Base-by-base conservation (phyloP, 2,329 filamentous ascomycete genomes). In the Diaporthe batatas region DNA sequence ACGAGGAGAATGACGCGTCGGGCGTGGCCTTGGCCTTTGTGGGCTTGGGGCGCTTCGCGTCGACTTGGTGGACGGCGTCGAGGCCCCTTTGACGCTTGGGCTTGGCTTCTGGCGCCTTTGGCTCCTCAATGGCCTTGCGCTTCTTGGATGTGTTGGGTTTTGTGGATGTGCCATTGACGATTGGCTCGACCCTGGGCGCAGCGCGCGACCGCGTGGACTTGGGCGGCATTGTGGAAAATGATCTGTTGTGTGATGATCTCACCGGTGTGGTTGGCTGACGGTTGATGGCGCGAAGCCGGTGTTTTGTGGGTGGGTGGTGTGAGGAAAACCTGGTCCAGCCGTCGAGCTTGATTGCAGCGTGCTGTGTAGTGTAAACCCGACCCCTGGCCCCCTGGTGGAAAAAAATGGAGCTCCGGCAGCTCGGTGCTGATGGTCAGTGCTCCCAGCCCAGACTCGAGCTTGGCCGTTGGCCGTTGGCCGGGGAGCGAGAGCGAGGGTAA, bases 91-190 rank as follows among this genome's bases (percentile, higher is more conserved):
- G 58, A 32, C 71, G 64, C 55, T 74, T 74, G 36, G 71, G 25
- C 32, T 39, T 57, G 3, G 36, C 71, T 16, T 53, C 32, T 42
- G 65, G 69, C 25, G 58, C 21, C 21, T 70, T 68, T 23, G 53
- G 23, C 44, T 68, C 68, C 8, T 70, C 65, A 34, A 68, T 64
- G 39, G 73, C 67, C 73, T 74, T 74, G 73, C 73, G 73, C 73
- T 74, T 74, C 62, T 68, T 74, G 62, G 73, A 71, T 16, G 58
- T 65, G 47, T 72, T 69, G 47, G 73, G 25, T 23, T 68, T 53
- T 34, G 54, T 54, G 7, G 71, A 53, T 18, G 67, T 36, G 54
- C 70, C 71, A 55, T 70, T 74, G 58, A 67, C 59, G 23, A 53
- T 59, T 6, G 73, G 59, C 59, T 68, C 67, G 62, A n/a, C 54